Evolutionary conservation across 305 asterid species (phyloP), one percentile per base, ranked within the genome.

Genomic region (Rubia peregrina): DNA sequence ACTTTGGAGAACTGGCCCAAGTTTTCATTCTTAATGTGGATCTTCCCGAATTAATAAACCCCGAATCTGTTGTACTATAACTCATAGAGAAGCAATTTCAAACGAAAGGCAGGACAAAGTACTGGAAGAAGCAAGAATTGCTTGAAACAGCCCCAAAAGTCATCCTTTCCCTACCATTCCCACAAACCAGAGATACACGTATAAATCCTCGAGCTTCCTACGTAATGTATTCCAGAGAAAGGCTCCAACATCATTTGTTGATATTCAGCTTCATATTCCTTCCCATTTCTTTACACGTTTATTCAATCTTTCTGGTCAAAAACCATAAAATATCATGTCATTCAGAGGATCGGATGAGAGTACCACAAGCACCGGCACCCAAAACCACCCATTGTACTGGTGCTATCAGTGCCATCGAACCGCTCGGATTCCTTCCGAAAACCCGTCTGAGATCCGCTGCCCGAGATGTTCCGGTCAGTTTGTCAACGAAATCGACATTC

Each of bases 371-470:
- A 73, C 76, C 40, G 81, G 41, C 12, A 53, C 30, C 73, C 67
- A 79, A 43, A 80, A 67, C 81, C 84, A 79, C 84, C 86, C 57
- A 72, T 78, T 77, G 72, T 91, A 87, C 68, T 89, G 96, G 96
- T 94, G 98, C 68, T 91, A 88, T 77, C 91, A 94, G 56, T 94
- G 97, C 82, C 97, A 89, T 77, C 89, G 82, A 14, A 74, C 83
- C 16, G 91, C 86, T 38, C 78, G 91, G 62, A 73, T 79, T 33
- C 80, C 89, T 11, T 63, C 88, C 0, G 80, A 75, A 6, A 75
- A 74, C 24, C 83, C 88, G 0, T 76, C 89, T 3, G 83, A 77
- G 55, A 19, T 82, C 48, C 26, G 79, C 30, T 94, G 98, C 24
- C 96, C 96, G 1, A 87, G 88, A 17, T 94, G 98, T 80, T 80